Percentiles rank a stretch among this genome's conserved stretches.
These are phyloP conservation scores for Sarocladium brachiariae DNA, from an alignment of 2,329 filamentous ascomycete species.

Conservation along the genomic window DNA sequence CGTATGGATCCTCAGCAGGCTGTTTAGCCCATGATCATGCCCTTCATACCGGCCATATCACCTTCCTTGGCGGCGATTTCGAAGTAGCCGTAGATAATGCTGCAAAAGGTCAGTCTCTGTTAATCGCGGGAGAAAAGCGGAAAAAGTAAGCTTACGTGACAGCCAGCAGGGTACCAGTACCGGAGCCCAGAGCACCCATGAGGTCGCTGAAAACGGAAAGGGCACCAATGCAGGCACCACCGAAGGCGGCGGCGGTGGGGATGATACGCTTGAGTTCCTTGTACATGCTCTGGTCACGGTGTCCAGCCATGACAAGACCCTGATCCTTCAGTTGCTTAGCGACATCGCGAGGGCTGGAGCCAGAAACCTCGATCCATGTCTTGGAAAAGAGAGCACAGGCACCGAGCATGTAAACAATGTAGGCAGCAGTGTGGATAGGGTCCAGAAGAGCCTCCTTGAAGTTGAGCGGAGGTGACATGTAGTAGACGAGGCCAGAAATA, in stretches of 20 bases:
- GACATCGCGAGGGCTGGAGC: constrained; percentile 93
- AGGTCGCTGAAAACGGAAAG: constrained; percentile 94
- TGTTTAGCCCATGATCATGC: constrained; percentile 65
- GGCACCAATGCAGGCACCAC: constrained; percentile 97
- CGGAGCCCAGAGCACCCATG: constrained; percentile 89
- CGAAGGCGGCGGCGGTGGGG: constrained; percentile 94
- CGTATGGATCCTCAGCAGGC: background rate
- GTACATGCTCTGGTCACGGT: constrained; percentile 99
- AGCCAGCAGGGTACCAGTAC: constrained; percentile 95
- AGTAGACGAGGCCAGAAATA: constrained; percentile 91
- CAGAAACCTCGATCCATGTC: constrained; percentile 99
- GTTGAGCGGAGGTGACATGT: constrained; percentile 98
- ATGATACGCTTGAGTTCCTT: constrained; percentile 99
- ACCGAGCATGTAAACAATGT: constrained; percentile 95
- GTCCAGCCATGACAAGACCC: constrained; percentile 97
- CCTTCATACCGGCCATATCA: constrained; percentile 77
- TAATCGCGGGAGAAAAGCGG: background rate
- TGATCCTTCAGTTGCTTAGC: constrained; percentile 99
- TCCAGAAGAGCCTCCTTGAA: constrained; percentile 95
- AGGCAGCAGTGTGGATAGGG: constrained; percentile 91
- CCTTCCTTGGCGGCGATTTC: constrained; percentile 99
- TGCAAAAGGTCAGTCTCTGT: constrained; percentile 36
- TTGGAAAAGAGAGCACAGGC: constrained; percentile 99
- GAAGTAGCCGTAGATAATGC: constrained; percentile 99
- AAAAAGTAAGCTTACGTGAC: constrained; percentile 71